These are phyloP conservation scores for Oidiodendron maius DNA, from an alignment of 495 filamentous ascomycete species.

Conservation along the genomic window DNA sequence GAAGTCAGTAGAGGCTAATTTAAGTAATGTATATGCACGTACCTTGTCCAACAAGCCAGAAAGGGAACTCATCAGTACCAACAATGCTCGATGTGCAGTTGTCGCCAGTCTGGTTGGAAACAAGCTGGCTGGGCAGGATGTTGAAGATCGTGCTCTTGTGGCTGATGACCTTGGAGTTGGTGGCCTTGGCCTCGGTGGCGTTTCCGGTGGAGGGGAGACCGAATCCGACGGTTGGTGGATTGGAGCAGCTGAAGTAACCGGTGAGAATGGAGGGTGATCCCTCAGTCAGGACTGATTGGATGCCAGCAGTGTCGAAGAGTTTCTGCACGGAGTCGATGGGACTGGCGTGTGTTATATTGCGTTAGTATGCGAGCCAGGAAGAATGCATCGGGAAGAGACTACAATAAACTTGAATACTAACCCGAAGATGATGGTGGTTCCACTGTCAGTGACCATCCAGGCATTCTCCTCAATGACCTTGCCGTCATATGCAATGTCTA, in stretches of 20 bases:
- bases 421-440: conserved; percentile 8
- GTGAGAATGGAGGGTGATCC: neutral
- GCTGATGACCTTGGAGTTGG: neutral
- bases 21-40: neutral
- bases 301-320: conserved; percentile 6
- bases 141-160: conserved; percentile 7
- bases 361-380: neutral
- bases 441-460: conserved; percentile 6
- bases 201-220: conserved; percentile 4
- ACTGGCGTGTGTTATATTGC: too few relatives aligned
- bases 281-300: conserved; percentile 5
- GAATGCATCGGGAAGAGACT: neutral
- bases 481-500: conserved; percentile 6
- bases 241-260: conserved; percentile 5
- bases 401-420: neutral
- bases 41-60: conserved; percentile 12
- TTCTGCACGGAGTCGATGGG: conserved; percentile 2
- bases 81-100: conserved; percentile 6
- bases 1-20: neutral
- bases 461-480: conserved; percentile 1
- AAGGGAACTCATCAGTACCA: conserved; percentile 5
- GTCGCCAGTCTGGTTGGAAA: neutral
- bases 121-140: neutral
- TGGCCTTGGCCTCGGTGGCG: neutral
- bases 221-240: conserved; percentile 6